Evolutionary conservation across 2,329 filamentous ascomycete genomes (phyloP).

Genomic region (Aspergillus niger): DNA sequence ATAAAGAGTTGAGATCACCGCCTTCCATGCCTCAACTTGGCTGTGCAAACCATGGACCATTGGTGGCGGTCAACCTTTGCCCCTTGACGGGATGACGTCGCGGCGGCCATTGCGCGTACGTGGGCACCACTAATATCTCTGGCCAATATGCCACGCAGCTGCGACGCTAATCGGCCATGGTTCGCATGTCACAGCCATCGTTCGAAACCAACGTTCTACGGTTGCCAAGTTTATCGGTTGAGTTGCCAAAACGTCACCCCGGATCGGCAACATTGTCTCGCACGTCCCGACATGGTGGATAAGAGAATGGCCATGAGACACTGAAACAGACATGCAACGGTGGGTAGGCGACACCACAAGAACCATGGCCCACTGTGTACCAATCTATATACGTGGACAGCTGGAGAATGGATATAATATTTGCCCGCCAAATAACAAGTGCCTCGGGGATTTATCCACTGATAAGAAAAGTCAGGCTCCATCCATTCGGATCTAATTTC

Average conservation of each 20-base stretch:
- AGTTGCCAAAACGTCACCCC: background rate
- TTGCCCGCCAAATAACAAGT: background rate
- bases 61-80: slow-evolving; percentile 1
- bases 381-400: too few relatives aligned
- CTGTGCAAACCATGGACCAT: slow-evolving; percentile 3
- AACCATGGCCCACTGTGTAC: too few relatives aligned
- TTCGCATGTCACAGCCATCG: background rate
- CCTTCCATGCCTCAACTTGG: background rate
- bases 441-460: background rate
- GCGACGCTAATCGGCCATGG: background rate
- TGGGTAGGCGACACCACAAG: too few relatives aligned
- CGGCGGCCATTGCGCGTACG: background rate
- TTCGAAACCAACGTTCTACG: background rate
- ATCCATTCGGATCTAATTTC: background rate
- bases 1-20: too few relatives aligned
- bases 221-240: background rate
- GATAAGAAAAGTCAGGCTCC: background rate
- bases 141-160: background rate
- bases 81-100: background rate
- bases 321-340: too few relatives aligned
- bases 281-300: too few relatives aligned
- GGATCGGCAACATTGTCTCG: background rate
- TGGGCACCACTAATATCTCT: background rate
- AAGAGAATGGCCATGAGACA: too few relatives aligned
- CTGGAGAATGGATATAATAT: background rate